A percentile compares a stretch with the other conserved stretches of the same genome.
phyloP scores from a whole-genome alignment of 192 early-diverging fungal genomes.

The Umbelopsis sp. region DNA sequence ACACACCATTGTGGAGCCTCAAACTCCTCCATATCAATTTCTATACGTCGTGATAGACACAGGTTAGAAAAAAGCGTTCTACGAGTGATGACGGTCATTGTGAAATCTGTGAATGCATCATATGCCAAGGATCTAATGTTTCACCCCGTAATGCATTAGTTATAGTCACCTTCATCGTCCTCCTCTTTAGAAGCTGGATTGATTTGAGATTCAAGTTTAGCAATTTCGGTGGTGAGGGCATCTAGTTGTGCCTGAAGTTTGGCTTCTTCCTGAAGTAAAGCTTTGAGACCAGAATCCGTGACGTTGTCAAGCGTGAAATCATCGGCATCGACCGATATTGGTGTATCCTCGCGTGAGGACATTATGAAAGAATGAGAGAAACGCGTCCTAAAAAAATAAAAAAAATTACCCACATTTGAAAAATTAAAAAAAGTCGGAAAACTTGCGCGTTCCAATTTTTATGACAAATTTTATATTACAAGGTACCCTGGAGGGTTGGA shows the following conservation, averaged over 20 bases:
- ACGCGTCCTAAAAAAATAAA: neutral
- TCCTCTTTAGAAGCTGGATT: slow-evolving; percentile 15
- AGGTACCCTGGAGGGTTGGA: no score
- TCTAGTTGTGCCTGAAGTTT: slow-evolving; percentile 56
- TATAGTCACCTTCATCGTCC: slow-evolving; percentile 25
- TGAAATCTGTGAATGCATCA: no score
- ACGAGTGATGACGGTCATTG: neutral
- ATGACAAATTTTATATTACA: neutral
- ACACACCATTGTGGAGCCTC: slow-evolving; percentile 92
- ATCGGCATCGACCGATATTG: slow-evolving; percentile 19
- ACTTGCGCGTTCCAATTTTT: neutral
- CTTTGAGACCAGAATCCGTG: slow-evolving; percentile 20
- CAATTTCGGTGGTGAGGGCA: slow-evolving; percentile 30
- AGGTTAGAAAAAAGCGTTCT: neutral
- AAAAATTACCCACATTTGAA: neutral
- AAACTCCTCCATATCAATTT: slow-evolving; percentile 73
- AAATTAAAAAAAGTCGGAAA: no score
- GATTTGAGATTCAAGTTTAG: slow-evolving; percentile 23
- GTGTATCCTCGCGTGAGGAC: slow-evolving; percentile 25
- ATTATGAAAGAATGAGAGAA: neutral
- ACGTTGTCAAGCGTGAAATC: slow-evolving; percentile 18
- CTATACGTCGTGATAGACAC: neutral
- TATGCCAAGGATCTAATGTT: no score
- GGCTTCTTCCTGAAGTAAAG: slow-evolving; percentile 54
- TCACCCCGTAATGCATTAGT: no score